Conservation (phyloP, 176 grass and related monocot genomes). For the Avena insularis region DNA sequence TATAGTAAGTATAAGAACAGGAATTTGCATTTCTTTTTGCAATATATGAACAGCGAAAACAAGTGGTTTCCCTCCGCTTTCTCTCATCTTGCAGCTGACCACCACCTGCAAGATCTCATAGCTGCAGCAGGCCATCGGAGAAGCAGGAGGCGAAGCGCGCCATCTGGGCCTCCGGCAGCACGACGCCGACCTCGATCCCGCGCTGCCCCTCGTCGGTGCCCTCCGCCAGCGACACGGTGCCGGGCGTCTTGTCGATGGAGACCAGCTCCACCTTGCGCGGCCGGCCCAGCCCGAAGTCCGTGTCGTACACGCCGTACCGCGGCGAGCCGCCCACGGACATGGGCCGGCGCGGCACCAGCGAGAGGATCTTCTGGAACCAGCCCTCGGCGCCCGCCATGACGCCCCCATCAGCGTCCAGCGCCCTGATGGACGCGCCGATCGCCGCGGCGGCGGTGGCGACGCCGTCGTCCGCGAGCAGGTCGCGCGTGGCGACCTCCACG, state of each 20-base stretch:
- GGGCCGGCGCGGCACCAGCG: constrained; percentile 65
- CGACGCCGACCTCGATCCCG: constrained; percentile 87
- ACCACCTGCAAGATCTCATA: not conserved
- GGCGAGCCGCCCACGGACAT: constrained; percentile 97
- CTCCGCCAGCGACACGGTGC: constrained; percentile 87
- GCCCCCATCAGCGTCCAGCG: constrained; percentile 48
- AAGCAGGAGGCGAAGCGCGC: constrained; percentile 57
- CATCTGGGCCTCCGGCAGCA: constrained; percentile 77
- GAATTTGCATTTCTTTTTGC: not conserved
- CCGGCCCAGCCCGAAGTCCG: constrained; percentile 73
- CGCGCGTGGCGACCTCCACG: constrained; percentile 56
- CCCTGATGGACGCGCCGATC: constrained; percentile 67
- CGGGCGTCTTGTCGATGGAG: constrained; percentile 91
- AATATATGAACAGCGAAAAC: not conserved
- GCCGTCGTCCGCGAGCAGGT: constrained; percentile 56
- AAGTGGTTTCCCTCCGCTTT: not conserved
- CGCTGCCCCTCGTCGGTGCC: constrained; percentile 49
- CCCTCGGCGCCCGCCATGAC: constrained; percentile 76
- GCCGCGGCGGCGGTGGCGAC: constrained; percentile 61
- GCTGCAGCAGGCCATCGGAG: constrained; percentile 45
- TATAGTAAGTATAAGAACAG: not conserved
- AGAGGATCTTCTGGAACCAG: constrained; percentile 85
- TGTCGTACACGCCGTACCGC: constrained; percentile 75
- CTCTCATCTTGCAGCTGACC: not conserved
- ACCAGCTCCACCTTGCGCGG: constrained; percentile 83